phyloP scores from a whole-genome alignment of 129 eudicot genomes.

The Oenanthe sinensis region DNA sequence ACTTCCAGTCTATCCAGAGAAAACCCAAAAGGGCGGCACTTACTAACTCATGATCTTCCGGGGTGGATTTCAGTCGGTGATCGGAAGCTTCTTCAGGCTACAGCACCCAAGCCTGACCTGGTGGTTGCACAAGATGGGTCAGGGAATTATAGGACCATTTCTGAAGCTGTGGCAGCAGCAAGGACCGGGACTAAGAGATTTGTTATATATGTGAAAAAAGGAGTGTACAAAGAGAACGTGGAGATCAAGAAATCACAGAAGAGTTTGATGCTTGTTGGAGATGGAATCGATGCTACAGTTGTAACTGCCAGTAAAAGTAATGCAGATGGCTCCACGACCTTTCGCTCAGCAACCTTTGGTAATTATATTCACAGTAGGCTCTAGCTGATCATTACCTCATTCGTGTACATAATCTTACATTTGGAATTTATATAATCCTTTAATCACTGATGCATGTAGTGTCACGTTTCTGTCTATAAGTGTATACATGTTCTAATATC shows the following conservation, averaged over 20 bases:
- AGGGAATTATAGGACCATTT: conserved; percentile 36
- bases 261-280: conserved; percentile 8
- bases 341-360: conserved; percentile 6
- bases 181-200: not conserved
- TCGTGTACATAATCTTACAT: not conserved
- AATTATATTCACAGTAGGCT: not conserved
- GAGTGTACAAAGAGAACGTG: conserved; percentile 6
- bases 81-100: conserved; percentile 37
- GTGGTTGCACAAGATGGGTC: conserved; percentile 65
- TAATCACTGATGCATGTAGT: not conserved
- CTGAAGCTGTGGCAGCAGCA: conserved; percentile 7
- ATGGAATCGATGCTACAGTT: conserved; percentile 6
- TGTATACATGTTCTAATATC: not conserved
- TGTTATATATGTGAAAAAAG: conserved; percentile 6
- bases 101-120: conserved; percentile 21
- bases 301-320: not conserved
- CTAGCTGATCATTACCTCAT: not conserved
- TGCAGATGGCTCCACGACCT: conserved; percentile 6
- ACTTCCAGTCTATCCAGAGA: not conserved
- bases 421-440: not conserved
- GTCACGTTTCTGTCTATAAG: not conserved
- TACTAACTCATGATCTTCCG: conserved; percentile 25
- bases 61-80: conserved; percentile 33
- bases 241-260: conserved; percentile 3
- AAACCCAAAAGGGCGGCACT: conserved; percentile 30